Evolutionary conservation across 2,329 filamentous ascomycete species (phyloP), one percentile per base, ranked within the genome.

Genomic region (Cucurbitaria berberidis): DNA sequence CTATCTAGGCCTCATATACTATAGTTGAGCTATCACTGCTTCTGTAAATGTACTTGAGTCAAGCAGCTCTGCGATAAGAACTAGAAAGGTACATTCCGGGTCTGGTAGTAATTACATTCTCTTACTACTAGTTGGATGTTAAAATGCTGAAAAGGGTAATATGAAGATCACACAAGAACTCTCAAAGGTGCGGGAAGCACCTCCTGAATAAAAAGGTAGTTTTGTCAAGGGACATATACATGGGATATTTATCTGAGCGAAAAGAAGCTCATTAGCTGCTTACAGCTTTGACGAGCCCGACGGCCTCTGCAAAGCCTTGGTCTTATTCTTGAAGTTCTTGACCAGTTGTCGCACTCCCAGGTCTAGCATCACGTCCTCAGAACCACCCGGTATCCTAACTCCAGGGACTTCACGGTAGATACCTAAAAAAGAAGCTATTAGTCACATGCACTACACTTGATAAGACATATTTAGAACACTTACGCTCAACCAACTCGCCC

Each of bases 341-440:
- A 89, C 86, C 52, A 90, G 73, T 70, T 91, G 88, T 13, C 88
- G 76, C 2, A 91, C 81, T 1, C 86, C 85, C 35, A 91, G 75
- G 73, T 91, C 88, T 10, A 90, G 76, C 76, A 91, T 80, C 1
- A 91, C 88, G 69, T 91, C 89, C 69, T 91, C 89, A 5, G 83
- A 86, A 1, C 89, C 88, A 45, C 88, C 88, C 0, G 86, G 86
- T 39, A 89, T 86, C 15, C 73, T 57, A 1, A 82, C 78, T 1
- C 83, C 85, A 1, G 85, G 84, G 0, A 88, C 85, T 64, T 89
- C 86, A 21, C 86, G 80, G 61, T 84, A 85, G 36, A 88, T 85
- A 58, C 81, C 84, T 86, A 19, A 18, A 21, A 22, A 8, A 15
- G 34, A 18, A 34, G 5, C 19, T 47, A 45, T 67, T 49, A 64